Base-by-base conservation (phyloP, 2,329 filamentous ascomycete species). In the Alternaria infectoria region DNA sequence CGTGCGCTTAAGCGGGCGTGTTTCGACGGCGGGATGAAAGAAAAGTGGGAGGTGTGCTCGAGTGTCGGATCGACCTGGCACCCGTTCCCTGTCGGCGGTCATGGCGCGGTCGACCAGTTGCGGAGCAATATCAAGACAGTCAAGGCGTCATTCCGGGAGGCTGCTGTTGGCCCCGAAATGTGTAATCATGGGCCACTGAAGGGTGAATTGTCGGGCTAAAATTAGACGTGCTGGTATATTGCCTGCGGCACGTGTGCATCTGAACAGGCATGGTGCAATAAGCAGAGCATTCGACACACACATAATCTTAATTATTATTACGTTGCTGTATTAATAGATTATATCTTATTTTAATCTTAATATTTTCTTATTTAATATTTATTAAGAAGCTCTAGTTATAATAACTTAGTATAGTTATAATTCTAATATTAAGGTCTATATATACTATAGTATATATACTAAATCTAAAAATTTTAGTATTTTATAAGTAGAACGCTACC, bases 201-300 rank as follows among this genome's bases (percentile, higher is more conserved):
- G 43, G 26, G 50, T 66, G 60, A 52, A 52, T 23, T 63, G 65
- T 60, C 65, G 65, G 69, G 65, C 74, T 78, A 77, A 73, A 73
- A 72, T 73, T 78, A 78, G 73, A 54, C 44, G 45, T 51, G 45
- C 28, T 57, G 54, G 62, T 70, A 73, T 78, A 77, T 77, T 76
- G 75, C 71, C 61, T 76, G 69, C 71, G 72, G 76, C 75, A 79
- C 75, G 72, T 77, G 76, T 76, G 64, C 45, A 57, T 59, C 68
- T 54, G 58, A 74, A 71, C 64, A 56, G 65, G 72, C 67, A 70
- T 63, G 66, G 70, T 69, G 71, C 56, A 66, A 74, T 71, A 68
- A 74, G 73, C 70, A 71, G 67, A 61, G 62, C 59, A n/a, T n/a
- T n/a, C n/a, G n/a, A n/a, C n/a, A n/a, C n/a, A n/a, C n/a, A n/a